Percentiles rank a stretch among this genome's conserved stretches.
These are phyloP conservation scores for Zangia roseola DNA, from an alignment of 768 basidiomycete species.

Conservation along the genomic window DNA sequence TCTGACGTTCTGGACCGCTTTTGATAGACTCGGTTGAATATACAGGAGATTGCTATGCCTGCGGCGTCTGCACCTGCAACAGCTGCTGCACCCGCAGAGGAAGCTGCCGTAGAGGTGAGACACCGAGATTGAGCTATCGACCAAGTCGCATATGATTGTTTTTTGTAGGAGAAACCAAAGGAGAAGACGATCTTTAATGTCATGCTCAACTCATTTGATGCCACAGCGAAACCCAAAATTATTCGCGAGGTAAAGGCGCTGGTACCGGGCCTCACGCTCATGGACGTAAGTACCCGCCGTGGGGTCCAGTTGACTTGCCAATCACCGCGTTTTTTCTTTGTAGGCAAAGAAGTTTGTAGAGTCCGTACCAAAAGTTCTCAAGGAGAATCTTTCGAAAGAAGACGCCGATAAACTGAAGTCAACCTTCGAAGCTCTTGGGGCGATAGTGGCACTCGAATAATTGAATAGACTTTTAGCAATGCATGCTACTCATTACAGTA, in stretches of 20 bases:
- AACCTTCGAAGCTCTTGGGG: slow-evolving; percentile 87
- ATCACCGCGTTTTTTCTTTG: background rate
- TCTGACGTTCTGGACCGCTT: background rate
- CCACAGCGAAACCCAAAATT: slow-evolving; percentile 90
- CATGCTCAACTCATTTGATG: slow-evolving; percentile 92
- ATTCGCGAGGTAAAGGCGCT: slow-evolving; percentile 97
- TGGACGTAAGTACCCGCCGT: slow-evolving; percentile 68
- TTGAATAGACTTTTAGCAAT: slow-evolving; percentile 13
- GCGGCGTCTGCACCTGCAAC: slow-evolving; percentile 63
- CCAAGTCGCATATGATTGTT: background rate
- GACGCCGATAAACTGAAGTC: slow-evolving; percentile 96
- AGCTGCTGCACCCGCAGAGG: slow-evolving; percentile 55
- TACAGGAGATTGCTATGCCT: slow-evolving; percentile 95
- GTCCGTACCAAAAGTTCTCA: slow-evolving; percentile 86
- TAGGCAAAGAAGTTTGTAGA: slow-evolving; percentile 99
- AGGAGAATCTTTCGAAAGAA: slow-evolving; percentile 94
- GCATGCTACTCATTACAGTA: slow-evolving; percentile 19
- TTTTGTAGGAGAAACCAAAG: slow-evolving; percentile 83
- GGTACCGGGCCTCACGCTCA: slow-evolving; percentile 93
- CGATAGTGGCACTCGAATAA: slow-evolving; percentile 82
- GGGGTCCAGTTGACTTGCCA: background rate
- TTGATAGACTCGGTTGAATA: slow-evolving; percentile 82
- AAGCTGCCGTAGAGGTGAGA: slow-evolving; percentile 62
- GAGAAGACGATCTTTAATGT: slow-evolving; percentile 98
- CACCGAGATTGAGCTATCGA: background rate